Evolutionary conservation across 306 rosid genomes (phyloP).

Genomic region (Casuarina equisetifolia): DNA sequence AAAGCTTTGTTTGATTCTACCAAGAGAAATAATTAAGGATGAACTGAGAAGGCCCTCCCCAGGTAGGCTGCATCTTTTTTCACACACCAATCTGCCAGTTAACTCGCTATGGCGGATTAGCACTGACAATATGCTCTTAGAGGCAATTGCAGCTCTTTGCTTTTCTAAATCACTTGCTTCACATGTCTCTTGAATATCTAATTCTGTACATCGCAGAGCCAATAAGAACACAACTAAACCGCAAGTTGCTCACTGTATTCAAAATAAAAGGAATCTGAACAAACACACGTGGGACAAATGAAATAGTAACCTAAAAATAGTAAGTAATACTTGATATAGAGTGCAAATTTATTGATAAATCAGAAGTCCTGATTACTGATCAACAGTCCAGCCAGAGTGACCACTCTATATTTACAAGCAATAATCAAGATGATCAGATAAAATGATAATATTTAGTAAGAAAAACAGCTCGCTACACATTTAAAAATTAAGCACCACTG

Average conservation of each 20-base stretch:
- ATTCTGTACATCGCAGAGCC: conserved; percentile 37
- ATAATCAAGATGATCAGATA: background rate
- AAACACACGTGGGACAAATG: conserved; percentile 1
- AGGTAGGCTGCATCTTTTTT: conserved; percentile 64
- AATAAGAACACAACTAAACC: conserved; percentile 27
- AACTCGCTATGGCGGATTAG: conserved; percentile 73
- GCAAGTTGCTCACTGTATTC: conserved; percentile 4
- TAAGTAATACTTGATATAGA: background rate
- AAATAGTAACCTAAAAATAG: background rate
- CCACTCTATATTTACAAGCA: background rate
- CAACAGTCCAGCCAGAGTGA: background rate
- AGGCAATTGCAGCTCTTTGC: conserved; percentile 58
- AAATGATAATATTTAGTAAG: background rate
- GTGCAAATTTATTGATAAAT: background rate
- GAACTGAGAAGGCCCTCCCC: conserved; percentile 68
- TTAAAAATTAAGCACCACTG: background rate
- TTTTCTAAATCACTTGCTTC: conserved; percentile 79
- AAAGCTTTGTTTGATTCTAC: conserved; percentile 99
- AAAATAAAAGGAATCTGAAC: conserved; percentile 5
- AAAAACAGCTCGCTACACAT: background rate
- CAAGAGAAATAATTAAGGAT: conserved; percentile 90
- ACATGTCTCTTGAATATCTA: conserved; percentile 63
- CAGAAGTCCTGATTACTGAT: background rate
- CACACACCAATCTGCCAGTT: conserved; percentile 73
- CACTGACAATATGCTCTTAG: conserved; percentile 66